These are phyloP conservation scores for Calvatia gigantea DNA, from an alignment of 768 basidiomycete species.

Conservation along the genomic window DNA sequence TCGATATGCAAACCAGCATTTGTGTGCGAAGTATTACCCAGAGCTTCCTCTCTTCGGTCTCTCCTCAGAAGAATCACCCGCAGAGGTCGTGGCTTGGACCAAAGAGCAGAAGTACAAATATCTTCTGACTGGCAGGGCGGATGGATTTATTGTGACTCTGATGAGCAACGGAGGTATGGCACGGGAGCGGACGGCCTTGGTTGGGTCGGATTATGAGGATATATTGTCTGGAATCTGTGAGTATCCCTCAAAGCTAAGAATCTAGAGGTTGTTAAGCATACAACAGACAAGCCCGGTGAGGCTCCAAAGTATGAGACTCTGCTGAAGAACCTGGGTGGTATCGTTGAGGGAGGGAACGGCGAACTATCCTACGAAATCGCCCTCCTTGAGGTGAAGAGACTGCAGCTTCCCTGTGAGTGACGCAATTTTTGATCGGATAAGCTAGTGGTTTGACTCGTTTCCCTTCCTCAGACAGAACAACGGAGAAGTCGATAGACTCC, in stretches of 20 bases:
- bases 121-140: background rate
- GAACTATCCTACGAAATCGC: background rate
- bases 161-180: background rate
- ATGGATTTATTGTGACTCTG: background rate
- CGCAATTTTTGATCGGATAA: background rate
- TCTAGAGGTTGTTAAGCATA: background rate
- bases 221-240: background rate
- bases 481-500: background rate
- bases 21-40: background rate
- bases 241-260: background rate
- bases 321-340: background rate
- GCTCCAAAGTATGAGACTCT: background rate
- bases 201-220: background rate
- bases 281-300: background rate
- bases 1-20: background rate
- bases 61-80: background rate
- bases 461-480: background rate
- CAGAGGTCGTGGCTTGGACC: background rate
- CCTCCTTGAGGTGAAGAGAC: background rate
- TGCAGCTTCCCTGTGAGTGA: background rate
- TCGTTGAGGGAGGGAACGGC: background rate
- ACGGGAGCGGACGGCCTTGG: background rate
- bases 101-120: background rate
- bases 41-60: background rate
- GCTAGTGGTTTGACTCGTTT: background rate